Evolutionary conservation across 2,329 filamentous ascomycete genomes (phyloP).

Genomic region (Capronia epimyces): DNA sequence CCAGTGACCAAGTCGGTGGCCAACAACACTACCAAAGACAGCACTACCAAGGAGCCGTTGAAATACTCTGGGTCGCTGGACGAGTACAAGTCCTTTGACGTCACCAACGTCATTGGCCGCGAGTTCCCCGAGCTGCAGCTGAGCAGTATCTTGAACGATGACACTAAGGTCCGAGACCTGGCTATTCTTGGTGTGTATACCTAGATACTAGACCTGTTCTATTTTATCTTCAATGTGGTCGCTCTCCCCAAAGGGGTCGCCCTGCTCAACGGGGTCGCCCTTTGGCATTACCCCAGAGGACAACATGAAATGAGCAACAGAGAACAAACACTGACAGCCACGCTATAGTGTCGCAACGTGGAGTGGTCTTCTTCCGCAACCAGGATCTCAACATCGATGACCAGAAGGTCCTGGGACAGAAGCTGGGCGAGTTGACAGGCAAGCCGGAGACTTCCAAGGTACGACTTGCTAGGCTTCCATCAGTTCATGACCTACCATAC

Average conservation of each 20-base stretch:
- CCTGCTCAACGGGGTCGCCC: too few species aligned
- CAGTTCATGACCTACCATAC: too few species aligned
- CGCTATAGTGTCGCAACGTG: conserved; percentile 46
- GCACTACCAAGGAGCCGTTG: conserved; percentile 33
- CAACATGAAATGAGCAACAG: not conserved
- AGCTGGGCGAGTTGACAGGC: conserved; percentile 44
- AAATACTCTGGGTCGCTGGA: conserved; percentile 40
- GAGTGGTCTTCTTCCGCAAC: conserved; percentile 51
- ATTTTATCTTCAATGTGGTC: too few species aligned
- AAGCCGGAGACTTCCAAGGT: conserved; percentile 43
- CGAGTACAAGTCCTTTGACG: conserved; percentile 43
- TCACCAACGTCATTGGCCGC: conserved; percentile 48
- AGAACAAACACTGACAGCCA: not conserved
- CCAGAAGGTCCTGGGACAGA: conserved; percentile 50
- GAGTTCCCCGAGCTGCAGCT: conserved; percentile 43
- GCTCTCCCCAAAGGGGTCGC: too few species aligned
- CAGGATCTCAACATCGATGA: conserved; percentile 47
- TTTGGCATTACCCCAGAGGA: too few species aligned
- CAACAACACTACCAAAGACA: not conserved
- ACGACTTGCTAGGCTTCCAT: too few species aligned
- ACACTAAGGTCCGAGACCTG: conserved; percentile 59
- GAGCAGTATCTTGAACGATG: conserved; percentile 58
- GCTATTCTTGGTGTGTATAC: conserved; percentile 56
- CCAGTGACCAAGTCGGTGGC: conserved; percentile 12
- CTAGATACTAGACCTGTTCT: too few species aligned